Evolutionary conservation across 768 basidiomycete species (phyloP).

Genomic region (Tricholoma matsutake): DNA sequence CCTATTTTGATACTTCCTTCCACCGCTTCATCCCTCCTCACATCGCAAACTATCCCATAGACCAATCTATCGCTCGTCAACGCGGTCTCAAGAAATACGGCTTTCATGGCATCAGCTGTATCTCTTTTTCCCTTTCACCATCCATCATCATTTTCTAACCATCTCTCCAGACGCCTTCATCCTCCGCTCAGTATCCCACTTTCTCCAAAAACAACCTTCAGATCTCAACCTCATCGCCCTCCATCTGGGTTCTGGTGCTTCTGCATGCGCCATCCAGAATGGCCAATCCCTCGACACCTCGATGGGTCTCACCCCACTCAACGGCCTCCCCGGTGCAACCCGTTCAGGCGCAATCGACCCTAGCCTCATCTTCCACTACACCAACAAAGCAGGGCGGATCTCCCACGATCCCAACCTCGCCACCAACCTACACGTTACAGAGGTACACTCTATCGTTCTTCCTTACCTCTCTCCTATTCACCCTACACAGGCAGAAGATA

Average conservation of each 20-base stretch:
- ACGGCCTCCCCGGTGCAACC: conserved; percentile 86
- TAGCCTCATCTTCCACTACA: conserved; percentile 84
- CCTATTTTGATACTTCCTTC: conserved; percentile 88
- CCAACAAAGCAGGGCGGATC: conserved; percentile 49
- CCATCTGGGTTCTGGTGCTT: conserved; percentile 91
- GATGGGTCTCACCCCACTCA: conserved; percentile 92
- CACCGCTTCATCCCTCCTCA: conserved; percentile 74
- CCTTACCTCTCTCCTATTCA: not conserved
- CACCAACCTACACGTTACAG: conserved; percentile 51
- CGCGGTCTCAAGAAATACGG: conserved; percentile 86
- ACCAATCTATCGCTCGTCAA: conserved; percentile 54
- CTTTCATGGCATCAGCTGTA: conserved; percentile 84
- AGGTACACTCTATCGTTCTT: conserved; percentile 24
- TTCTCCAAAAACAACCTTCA: conserved; percentile 51
- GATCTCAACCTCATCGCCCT: conserved; percentile 74
- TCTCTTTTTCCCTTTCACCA: conserved; percentile 18
- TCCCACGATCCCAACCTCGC: conserved; percentile 48
- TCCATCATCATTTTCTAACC: not conserved
- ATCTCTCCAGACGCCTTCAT: conserved; percentile 58
- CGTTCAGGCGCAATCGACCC: conserved; percentile 84
- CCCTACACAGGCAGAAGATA: conserved; percentile 58
- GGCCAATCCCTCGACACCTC: conserved; percentile 82
- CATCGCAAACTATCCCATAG: conserved; percentile 77
- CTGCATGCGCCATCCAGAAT: conserved; percentile 67
- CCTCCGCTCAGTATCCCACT: conserved; percentile 54